A percentile compares a stretch with the other conserved stretches of the same genome.
phyloP scores from a whole-genome alignment of 371 early-diverging fungal species.

The Globomyces sp. region DNA sequence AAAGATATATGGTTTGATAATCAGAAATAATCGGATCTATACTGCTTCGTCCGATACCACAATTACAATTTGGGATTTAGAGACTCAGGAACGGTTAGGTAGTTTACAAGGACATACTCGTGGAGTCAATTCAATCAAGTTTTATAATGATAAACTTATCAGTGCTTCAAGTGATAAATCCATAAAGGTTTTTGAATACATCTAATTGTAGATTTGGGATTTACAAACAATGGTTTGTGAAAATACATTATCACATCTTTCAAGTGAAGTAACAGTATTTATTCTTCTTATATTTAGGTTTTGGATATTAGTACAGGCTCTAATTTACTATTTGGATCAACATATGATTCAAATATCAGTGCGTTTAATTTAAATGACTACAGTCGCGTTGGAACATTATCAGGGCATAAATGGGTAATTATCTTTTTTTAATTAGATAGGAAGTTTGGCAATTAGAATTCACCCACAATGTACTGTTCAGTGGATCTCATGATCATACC shows the following conservation, averaged over 20 bases:
- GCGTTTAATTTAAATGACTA: constrained; percentile 54
- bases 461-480: constrained; percentile 55
- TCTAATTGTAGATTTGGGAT: constrained; percentile 55
- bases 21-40: constrained; percentile 38
- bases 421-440: constrained; percentile 34
- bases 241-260: constrained; percentile 48
- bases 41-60: constrained; percentile 65
- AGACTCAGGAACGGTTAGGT: constrained; percentile 50
- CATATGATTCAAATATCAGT: constrained; percentile 62
- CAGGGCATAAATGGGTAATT: constrained; percentile 48
- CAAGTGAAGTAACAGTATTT: constrained; percentile 37
- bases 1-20: constrained; percentile 55
- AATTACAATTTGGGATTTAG: constrained; percentile 60
- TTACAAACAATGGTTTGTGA: constrained; percentile 42
- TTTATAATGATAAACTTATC: constrained; percentile 45
- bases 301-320: constrained; percentile 54
- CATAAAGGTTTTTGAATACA: constrained; percentile 38
- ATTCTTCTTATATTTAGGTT: constrained; percentile 22
- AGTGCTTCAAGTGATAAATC: constrained; percentile 59
- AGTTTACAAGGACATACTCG: constrained; percentile 61
- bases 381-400: constrained; percentile 43
- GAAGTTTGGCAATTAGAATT: constrained; percentile 68
- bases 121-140: constrained; percentile 56
- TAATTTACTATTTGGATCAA: constrained; percentile 59
- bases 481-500: constrained; percentile 66